A percentile compares a stretch with the other conserved stretches of the same genome.
Conservation (phyloP, 305 asterid genomes). For the Fraxinus platypoda region DNA sequence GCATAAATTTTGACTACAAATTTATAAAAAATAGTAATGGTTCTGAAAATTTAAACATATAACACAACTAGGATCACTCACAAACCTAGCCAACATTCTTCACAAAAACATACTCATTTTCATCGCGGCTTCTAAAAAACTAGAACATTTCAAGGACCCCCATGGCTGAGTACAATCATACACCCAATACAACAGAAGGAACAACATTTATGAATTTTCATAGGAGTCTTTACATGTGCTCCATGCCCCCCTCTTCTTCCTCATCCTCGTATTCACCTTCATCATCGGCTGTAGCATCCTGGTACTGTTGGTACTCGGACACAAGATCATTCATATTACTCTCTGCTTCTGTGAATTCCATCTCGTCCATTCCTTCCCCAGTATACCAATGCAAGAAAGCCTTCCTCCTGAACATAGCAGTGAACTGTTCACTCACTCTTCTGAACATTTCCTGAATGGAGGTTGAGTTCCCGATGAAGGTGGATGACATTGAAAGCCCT, state of each 20-base stretch:
- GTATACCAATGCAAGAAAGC: conserved; percentile 92
- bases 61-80: neutral
- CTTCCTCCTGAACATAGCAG: conserved; percentile 82
- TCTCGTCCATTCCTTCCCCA: conserved; percentile 81
- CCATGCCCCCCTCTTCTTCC: conserved; percentile 38
- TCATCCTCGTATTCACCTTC: conserved; percentile 70
- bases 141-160: conserved; percentile 15
- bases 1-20: neutral
- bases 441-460: conserved; percentile 85
- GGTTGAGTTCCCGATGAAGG: conserved; percentile 82
- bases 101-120: conserved; percentile 18
- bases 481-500: conserved; percentile 83
- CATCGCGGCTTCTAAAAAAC: conserved; percentile 16
- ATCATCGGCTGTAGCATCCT: conserved; percentile 84
- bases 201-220: neutral
- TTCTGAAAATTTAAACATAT: neutral
- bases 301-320: conserved; percentile 88
- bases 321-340: conserved; percentile 89
- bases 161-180: conserved; percentile 19
- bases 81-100: conserved; percentile 12
- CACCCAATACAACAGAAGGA: conserved; percentile 21
- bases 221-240: too few species aligned
- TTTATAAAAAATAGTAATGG: neutral
- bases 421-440: conserved; percentile 78
- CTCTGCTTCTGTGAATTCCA: conserved; percentile 88